These are phyloP conservation scores for Agapanthus africanus DNA, from an alignment of 106 monocot genomes.

Conservation along the genomic window DNA sequence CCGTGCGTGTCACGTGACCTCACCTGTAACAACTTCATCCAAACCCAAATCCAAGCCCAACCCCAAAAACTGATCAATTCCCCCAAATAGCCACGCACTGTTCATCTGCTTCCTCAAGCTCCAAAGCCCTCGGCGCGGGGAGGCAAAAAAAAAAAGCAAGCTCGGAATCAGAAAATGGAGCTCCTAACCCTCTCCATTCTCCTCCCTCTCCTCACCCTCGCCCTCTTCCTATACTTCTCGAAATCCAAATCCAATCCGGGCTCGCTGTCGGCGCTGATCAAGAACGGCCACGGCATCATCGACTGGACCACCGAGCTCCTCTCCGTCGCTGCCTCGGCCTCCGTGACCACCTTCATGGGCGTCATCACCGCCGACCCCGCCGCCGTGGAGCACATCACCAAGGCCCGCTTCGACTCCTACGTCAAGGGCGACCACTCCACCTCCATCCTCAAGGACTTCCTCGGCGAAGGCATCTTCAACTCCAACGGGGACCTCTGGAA, in stretches of 20 bases:
- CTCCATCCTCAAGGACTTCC: slow-evolving; percentile 19
- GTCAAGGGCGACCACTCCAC: slow-evolving; percentile 14
- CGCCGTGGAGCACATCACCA: slow-evolving; percentile 18
- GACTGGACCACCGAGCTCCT: neutral
- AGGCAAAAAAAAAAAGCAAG: too few relatives aligned
- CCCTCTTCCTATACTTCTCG: neutral
- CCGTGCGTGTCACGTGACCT: too few relatives aligned
- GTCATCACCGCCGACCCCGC: slow-evolving; percentile 9
- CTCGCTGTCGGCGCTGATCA: neutral
- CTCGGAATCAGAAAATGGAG: too few relatives aligned
- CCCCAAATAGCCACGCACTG: too few relatives aligned
- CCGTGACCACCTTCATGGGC: slow-evolving; percentile 1
- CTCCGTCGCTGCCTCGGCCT: neutral
- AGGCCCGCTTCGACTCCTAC: slow-evolving; percentile 11
- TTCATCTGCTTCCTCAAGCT: neutral
- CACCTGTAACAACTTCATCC: too few relatives aligned
- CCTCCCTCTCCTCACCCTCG: neutral
- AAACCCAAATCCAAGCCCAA: too few relatives aligned
- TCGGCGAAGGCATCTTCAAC: slow-evolving; percentile 44
- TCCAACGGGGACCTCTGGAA: slow-evolving; percentile 33
- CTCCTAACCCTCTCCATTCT: neutral
- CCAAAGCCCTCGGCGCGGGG: neutral
- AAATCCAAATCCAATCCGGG: neutral
- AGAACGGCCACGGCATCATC: neutral
- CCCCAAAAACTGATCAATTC: too few relatives aligned